phyloP scores from a whole-genome alignment of 441 rosid species.

The Corymbia calophylla region DNA sequence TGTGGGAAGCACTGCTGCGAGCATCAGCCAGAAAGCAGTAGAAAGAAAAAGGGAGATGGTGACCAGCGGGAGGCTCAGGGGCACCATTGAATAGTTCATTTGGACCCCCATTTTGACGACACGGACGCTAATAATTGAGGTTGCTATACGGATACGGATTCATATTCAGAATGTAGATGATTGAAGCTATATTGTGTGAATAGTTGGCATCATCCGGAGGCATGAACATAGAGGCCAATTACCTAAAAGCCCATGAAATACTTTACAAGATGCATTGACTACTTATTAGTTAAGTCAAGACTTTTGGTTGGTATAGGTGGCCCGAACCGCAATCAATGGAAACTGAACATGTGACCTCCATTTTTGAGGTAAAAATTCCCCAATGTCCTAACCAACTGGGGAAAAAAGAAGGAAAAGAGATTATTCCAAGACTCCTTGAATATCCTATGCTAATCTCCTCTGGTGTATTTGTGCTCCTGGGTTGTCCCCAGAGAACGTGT shows the following conservation, averaged over 20 bases:
- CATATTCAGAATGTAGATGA: not conserved
- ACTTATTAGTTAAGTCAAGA: not conserved
- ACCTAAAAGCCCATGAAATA: not conserved
- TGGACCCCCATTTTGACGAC: not conserved
- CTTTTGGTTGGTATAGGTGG: not conserved
- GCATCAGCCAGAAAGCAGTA: not conserved
- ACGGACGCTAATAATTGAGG: not conserved
- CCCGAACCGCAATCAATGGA: not conserved
- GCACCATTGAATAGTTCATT: not conserved
- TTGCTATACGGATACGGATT: not conserved
- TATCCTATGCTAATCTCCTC: not conserved
- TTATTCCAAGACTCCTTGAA: not conserved
- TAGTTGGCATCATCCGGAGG: not conserved
- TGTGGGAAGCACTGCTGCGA: not conserved
- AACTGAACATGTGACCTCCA: not conserved
- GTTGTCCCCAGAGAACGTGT: not conserved
- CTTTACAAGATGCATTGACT: not conserved
- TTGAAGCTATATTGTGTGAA: not conserved
- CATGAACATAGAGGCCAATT: not conserved
- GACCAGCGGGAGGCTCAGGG: not conserved
- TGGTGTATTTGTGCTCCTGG: not conserved
- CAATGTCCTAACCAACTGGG: not conserved
- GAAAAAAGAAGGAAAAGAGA: not conserved
- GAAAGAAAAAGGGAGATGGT: not conserved
- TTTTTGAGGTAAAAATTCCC: not conserved